Base-by-base conservation (phyloP, 2,329 filamentous ascomycete species). In the Monosporascus sp. region DNA sequence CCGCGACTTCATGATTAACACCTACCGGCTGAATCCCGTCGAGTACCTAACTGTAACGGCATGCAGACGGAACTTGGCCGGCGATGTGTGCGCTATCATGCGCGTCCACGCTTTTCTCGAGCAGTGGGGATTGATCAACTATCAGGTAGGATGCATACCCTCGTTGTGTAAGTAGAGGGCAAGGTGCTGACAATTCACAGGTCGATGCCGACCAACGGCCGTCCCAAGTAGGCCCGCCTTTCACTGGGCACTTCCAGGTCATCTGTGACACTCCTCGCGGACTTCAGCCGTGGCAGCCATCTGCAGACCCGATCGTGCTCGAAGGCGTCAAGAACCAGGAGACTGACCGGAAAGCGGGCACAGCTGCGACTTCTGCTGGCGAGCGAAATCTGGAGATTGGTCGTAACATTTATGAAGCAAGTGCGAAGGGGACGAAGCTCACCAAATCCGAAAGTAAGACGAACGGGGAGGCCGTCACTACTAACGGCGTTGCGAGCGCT, bases 1-100 rank as follows among this genome's bases (percentile, higher is more conserved):
- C 72, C 87, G 94, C 62, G 94, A 99, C 68, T 99, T 99, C 68
- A 99, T 99, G 94, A 91, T 99, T 75, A 99, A 99, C 75, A 97
- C 94, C 15, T 99, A 99, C 73, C 87, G 94, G 38, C 77, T 99
- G 52, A 99, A 97, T 68, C 94, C 94, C 5, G 82, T 91, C 51
- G 94, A 99, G 71, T 99, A 99, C 67, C 80, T 99, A 52, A 99
- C 94, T 5, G 93, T 99, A 51, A 99, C 94, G 11, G 94, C 94
- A 49, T 99, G 94, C 69, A 83, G 94, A 58, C 84, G 94, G 61
- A 99, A 99, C 70, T 74, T 99, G 66, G 94, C 94, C 22, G 94
- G 94, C 59, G 94, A 99, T 72, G 94, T 99, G 35, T 99, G 94
- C 74, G 93, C 94, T 39, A 99, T 99, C 63, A 99, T 99, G 94